Percentiles rank a stretch among this genome's conserved stretches.
phyloP scores from a whole-genome alignment of 2,329 filamentous ascomycete genomes.

The Ophiocordyceps camponoti-floridani region DNA sequence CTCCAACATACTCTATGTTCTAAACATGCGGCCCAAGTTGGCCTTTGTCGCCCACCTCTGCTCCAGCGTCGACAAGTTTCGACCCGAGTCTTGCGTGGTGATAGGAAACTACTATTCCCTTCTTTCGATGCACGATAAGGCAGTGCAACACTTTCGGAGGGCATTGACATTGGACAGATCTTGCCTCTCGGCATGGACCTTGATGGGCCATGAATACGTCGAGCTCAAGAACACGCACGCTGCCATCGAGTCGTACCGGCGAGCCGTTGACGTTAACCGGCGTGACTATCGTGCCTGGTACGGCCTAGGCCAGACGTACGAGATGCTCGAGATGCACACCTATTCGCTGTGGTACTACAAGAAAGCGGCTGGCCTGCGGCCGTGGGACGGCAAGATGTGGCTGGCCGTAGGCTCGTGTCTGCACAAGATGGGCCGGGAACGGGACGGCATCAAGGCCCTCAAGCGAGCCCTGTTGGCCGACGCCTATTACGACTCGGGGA shows the following conservation, averaged over 20 bases:
- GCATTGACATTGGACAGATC: constrained; percentile 78
- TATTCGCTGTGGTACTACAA: constrained; percentile 98
- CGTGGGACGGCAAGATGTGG: constrained; percentile 98
- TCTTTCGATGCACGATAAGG: constrained; percentile 90
- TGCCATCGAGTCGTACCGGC: constrained; percentile 88
- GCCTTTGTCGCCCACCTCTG: constrained; percentile 87
- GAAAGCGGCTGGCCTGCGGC: constrained; percentile 77
- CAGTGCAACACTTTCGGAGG: constrained; percentile 91
- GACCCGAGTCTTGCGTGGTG: constrained; percentile 90
- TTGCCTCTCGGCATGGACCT: constrained; percentile 88
- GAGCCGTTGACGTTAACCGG: constrained; percentile 87
- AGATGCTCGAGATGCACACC: constrained; percentile 93
- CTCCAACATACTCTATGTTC: constrained; percentile 92
- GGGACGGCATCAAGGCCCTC: constrained; percentile 87
- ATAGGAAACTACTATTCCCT: constrained; percentile 95
- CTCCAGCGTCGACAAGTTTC: constrained; percentile 83
- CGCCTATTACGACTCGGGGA: constrained; percentile 58
- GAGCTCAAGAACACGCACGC: constrained; percentile 98
- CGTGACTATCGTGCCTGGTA: constrained; percentile 98
- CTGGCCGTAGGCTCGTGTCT: constrained; percentile 86
- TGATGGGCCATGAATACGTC: constrained; percentile 98
- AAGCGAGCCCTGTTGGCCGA: constrained; percentile 84
- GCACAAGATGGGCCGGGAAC: constrained; percentile 68
- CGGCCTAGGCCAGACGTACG: constrained; percentile 88
- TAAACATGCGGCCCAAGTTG: constrained; percentile 72